Conservation (phyloP, 108 stramenopile genomes). For the Seminavis robusta region DNA sequence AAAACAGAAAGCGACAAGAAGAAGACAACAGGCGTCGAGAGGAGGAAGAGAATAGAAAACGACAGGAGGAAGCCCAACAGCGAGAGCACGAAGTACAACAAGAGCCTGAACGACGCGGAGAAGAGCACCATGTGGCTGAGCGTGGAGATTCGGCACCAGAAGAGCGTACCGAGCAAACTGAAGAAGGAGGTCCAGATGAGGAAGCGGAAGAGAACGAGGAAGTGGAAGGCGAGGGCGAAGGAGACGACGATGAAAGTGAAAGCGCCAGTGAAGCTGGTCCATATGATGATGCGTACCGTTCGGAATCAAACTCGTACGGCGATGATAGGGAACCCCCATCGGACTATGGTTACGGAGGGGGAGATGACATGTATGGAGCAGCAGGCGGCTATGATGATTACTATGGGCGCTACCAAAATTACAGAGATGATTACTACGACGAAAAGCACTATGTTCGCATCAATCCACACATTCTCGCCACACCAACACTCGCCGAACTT, state of each 20-base stretch:
- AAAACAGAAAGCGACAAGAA: not conserved
- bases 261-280: not conserved
- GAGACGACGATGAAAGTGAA: not conserved
- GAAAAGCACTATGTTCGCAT: slow-evolving; percentile 73
- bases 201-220: slow-evolving; percentile 5
- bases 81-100: not conserved
- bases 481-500: slow-evolving; percentile 59
- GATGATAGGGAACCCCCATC: too few relatives aligned
- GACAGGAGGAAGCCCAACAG: not conserved
- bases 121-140: not conserved
- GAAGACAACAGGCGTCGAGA: not conserved
- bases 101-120: not conserved
- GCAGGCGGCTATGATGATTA: slow-evolving; percentile 33
- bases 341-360: slow-evolving; percentile 4
- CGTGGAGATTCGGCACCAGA: not conserved
- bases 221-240: slow-evolving; percentile 2
- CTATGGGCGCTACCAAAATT: slow-evolving; percentile 46
- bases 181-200: slow-evolving; percentile 3
- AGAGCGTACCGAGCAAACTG: not conserved
- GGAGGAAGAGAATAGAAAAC: slow-evolving; percentile 2
- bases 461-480: slow-evolving; percentile 68
- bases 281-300: slow-evolving; percentile 2
- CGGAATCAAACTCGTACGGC: slow-evolving; percentile 17
- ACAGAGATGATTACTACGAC: slow-evolving; percentile 70
- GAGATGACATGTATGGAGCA: slow-evolving; percentile 36